Conservation (phyloP, 2,329 filamentous ascomycete genomes). For the Paracoccidioides lutzii region DNA sequence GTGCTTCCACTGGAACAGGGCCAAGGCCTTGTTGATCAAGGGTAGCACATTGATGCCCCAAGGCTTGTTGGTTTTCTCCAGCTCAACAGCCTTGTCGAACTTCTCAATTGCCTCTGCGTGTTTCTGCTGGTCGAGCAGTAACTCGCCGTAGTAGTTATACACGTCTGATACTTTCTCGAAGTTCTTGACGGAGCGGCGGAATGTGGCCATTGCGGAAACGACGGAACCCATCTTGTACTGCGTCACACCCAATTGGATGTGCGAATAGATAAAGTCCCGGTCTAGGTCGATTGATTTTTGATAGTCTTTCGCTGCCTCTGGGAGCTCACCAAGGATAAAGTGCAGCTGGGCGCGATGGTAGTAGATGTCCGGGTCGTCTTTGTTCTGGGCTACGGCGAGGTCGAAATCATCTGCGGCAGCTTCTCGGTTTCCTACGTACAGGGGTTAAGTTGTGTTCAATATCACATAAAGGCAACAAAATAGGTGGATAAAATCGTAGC, state of each 20-base stretch:
- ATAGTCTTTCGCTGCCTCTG: conserved; percentile 92
- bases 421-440: conserved; percentile 58
- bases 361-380: conserved; percentile 88
- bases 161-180: conserved; percentile 94
- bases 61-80: conserved; percentile 90
- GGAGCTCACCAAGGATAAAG: conserved; percentile 92
- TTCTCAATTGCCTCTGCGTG: conserved; percentile 92
- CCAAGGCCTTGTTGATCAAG: conserved; percentile 95
- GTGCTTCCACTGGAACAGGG: conserved; percentile 96
- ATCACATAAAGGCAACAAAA: not conserved
- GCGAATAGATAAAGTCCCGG: conserved; percentile 93
- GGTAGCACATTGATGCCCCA: conserved; percentile 95
- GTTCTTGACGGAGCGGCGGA: conserved; percentile 95
- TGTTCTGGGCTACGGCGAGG: conserved; percentile 70
- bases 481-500: not conserved
- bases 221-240: conserved; percentile 99
- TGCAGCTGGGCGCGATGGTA: conserved; percentile 97
- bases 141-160: conserved; percentile 98
- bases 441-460: not conserved
- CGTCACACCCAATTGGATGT: conserved; percentile 97
- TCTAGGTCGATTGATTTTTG: conserved; percentile 98
- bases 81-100: conserved; percentile 96
- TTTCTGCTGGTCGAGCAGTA: conserved; percentile 92
- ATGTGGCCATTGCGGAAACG: conserved; percentile 95
- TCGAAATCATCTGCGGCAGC: conserved; percentile 80